Evolutionary conservation across 2,329 filamentous ascomycete species (phyloP), one percentile per base, ranked within the genome.

Genomic region (Phyllosticta citriasiana): DNA sequence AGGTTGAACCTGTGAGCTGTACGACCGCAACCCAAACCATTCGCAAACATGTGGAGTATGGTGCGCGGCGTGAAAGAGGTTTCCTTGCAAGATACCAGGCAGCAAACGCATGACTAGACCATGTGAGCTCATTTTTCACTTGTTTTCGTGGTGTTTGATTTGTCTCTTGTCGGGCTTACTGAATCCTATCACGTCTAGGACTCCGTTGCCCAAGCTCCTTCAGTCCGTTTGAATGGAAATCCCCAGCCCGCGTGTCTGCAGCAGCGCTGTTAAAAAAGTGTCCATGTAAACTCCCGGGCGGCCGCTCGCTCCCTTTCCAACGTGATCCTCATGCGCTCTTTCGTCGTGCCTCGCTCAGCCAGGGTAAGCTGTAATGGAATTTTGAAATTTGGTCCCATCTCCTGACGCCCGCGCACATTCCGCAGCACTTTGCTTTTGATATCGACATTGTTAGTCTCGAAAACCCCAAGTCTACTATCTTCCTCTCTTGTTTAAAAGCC

Each of bases 401-500:
- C 27, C 27, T 4, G 27, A 30, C 27, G 27, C 27, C 27, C 27
- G 27, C 27, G 27, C 27, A 30, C 27, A 22, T 30, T 30, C 27
- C 27, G 27, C 19, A 22, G 19, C 19, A 22, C 19, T 22, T 22
- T 30, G 4, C 9, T n/a, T n/a, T 47, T n/a, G 14, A 47, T n/a
- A n/a, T 47, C 14, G 16, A 47, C 40, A 47, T n/a, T 47, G 40
- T n/a, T 7, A 7, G 40, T 4, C 40, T 47, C 40, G 16, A 5
- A n/a, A 7, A n/a, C 40, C 40, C 6, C 30, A 7, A 12, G 30
- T 12, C 30, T 33, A 16, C 6, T n/a, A 16, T n/a, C 14, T n/a
- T n/a, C 14, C 40, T n/a, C 33, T 40, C 33, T 14, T 4, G 10
- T 25, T 58, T 62, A 62, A 50, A 62, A 62, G 24, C 60, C 60